Base-by-base conservation (phyloP, 768 basidiomycete species). In the Suillus lakei region DNA sequence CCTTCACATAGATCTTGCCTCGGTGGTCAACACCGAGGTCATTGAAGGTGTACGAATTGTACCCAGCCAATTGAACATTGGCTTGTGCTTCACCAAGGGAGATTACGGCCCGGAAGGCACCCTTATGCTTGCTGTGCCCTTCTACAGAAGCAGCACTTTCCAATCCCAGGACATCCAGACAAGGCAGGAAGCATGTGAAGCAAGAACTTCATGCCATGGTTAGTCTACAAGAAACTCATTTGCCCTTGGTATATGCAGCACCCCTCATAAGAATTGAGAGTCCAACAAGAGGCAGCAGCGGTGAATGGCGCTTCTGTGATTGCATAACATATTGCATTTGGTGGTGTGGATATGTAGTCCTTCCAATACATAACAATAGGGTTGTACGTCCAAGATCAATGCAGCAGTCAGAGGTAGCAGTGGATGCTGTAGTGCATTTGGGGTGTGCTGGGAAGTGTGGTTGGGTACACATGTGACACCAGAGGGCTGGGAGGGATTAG, bases 61-160 rank as follows among this genome's bases (percentile, higher is more conserved):
- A 84, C 26, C 84, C 84, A 2, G 88, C 88, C 38, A 92, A 79
- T 55, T 86, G 74, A 23, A 86, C 82, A 66, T 85, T 86, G 39
- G 86, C 83, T 69, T 91, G 89, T 18, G 91, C 91, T 75, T 91
- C 90, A 23, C 83, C 84, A 23, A 92, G 83, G 44, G 83, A 86
- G 69, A 92, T 84, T 8, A 91, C 91, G 26, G 85, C 81, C 60
- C 83, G 78, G 72, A 90, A 85, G 15, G 86, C 80, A 13, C 88
- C 89, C 79, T 89, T 91, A 74, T 88, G 86, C 77, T 89, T 91
- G 79, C n/a, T n/a, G n/a, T n/a, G 56, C 71, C 68, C 68, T 65
- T 44, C 41, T 55, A 23, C 68, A 84, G 83, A 81, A 75, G 82
- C 83, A 39, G 82, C 85, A 2, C 74, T 85, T 4, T 64, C 81